Percentiles rank a stretch among this genome's conserved stretches.
Evolutionary conservation across 164 flowering plant genomes (phyloP).

Genomic region (Nymphaea colorata): DNA sequence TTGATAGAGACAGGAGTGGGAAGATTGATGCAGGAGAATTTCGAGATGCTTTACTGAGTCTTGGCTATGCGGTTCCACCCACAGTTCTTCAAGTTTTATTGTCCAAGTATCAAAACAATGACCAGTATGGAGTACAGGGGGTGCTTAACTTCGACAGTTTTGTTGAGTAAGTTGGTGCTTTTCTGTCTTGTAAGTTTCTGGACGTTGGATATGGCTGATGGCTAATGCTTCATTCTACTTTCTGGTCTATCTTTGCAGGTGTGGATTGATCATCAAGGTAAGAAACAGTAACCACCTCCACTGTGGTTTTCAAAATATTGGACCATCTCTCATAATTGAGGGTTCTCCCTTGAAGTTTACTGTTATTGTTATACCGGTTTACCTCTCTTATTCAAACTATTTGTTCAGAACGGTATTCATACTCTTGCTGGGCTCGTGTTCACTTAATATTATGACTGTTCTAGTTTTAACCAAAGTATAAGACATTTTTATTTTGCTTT

Average conservation of each 20-base stretch:
- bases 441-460: too few species aligned
- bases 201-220: conserved; percentile 2
- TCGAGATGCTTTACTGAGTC: conserved; percentile 39
- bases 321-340: too few species aligned
- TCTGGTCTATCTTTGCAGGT: conserved; percentile 33
- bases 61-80: conserved; percentile 41
- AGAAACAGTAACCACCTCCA: conserved; percentile 3
- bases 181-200: background rate
- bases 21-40: conserved; percentile 43
- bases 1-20: conserved; percentile 73
- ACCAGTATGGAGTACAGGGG: conserved; percentile 28
- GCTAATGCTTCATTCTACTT: conserved; percentile 2
- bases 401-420: too few species aligned
- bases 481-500: too few species aligned
- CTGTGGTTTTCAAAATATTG: too few species aligned
- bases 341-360: too few species aligned
- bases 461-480: too few species aligned
- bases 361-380: too few species aligned
- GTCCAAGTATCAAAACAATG: conserved; percentile 36
- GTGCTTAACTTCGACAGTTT: conserved; percentile 37
- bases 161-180: conserved; percentile 49
- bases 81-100: conserved; percentile 48
- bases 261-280: conserved; percentile 84
- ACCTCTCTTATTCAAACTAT: too few species aligned
- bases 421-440: too few species aligned